A percentile compares a stretch with the other conserved stretches of the same genome.
Evolutionary conservation across 495 filamentous ascomycete species (phyloP).

Genomic region (Parmelia sp.): DNA sequence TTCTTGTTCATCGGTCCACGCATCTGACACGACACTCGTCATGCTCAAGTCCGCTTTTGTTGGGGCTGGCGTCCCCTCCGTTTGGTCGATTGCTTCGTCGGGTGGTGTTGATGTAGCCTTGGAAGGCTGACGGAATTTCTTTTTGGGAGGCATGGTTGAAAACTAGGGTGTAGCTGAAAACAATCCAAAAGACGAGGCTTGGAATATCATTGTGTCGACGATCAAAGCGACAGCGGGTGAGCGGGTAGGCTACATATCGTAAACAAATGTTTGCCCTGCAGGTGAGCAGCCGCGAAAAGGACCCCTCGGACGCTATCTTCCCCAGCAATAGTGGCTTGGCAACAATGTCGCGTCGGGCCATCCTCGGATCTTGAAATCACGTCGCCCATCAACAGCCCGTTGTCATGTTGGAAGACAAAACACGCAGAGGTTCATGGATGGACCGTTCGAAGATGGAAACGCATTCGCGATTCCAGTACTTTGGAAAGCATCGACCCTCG

Average conservation of each 20-base stretch:
- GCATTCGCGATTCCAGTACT: slow-evolving; percentile 69
- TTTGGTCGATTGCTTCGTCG: slow-evolving; percentile 39
- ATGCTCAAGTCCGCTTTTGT: slow-evolving; percentile 12
- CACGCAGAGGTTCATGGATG: slow-evolving; percentile 3
- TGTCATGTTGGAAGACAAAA: background rate
- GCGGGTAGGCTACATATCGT: too few relatives aligned
- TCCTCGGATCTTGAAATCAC: background rate
- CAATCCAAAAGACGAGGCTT: too few relatives aligned
- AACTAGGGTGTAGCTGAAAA: background rate
- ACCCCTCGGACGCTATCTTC: too few relatives aligned
- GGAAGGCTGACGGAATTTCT: slow-evolving; percentile 45
- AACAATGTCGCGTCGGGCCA: slow-evolving; percentile 2
- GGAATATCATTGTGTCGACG: background rate
- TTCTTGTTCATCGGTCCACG: slow-evolving; percentile 94
- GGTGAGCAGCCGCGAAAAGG: too few relatives aligned
- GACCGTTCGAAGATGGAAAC: slow-evolving; percentile 43
- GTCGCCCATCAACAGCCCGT: background rate
- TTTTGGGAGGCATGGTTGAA: slow-evolving; percentile 65
- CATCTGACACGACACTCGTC: slow-evolving; percentile 46
- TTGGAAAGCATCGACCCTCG: slow-evolving; percentile 47
- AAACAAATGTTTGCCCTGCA: too few relatives aligned
- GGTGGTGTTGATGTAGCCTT: slow-evolving; percentile 30
- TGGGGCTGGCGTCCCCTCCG: slow-evolving; percentile 36
- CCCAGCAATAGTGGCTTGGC: slow-evolving; percentile 6
- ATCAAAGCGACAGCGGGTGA: background rate